Conservation (phyloP, 495 filamentous ascomycete species). For the Pseudomonodictys pantanalensis region DNA sequence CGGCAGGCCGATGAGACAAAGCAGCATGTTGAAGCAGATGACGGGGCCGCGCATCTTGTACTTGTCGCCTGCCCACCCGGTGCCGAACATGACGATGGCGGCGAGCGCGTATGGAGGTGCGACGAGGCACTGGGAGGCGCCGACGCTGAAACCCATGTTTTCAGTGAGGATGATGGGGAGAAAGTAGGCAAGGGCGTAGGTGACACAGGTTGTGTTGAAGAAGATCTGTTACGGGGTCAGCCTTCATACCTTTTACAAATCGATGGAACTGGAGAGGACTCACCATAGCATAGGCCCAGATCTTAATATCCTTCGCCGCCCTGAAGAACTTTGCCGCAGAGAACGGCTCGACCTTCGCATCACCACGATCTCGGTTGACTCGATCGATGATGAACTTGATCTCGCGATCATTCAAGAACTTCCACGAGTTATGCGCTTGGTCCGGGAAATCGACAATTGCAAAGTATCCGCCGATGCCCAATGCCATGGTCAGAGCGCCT, state of each 20-base stretch:
- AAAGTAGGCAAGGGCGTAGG: conserved; percentile 54
- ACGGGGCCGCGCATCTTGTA: conserved; percentile 57
- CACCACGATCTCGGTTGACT: conserved; percentile 43
- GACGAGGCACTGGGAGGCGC: conserved; percentile 45
- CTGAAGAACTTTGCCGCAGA: conserved; percentile 37
- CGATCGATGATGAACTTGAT: conserved; percentile 42
- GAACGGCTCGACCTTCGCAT: conserved; percentile 39
- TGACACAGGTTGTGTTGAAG: conserved; percentile 45
- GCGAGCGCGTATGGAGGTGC: conserved; percentile 47
- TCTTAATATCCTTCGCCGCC: conserved; percentile 40
- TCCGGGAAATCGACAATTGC: conserved; percentile 37
- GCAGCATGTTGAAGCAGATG: conserved; percentile 53
- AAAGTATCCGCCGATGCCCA: conserved; percentile 41
- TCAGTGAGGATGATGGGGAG: conserved; percentile 50
- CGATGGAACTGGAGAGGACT: conserved; percentile 2
- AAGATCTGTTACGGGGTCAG: conserved; percentile 39
- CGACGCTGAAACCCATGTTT: conserved; percentile 49
- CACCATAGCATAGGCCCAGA: conserved; percentile 45
- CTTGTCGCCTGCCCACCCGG: conserved; percentile 56
- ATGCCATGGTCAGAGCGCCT: conserved; percentile 48
- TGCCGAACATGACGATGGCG: conserved; percentile 42
- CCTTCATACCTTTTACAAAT: not conserved
- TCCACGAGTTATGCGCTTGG: conserved; percentile 35
- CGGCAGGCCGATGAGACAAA: conserved; percentile 50
- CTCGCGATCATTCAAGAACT: conserved; percentile 38